These are phyloP conservation scores for Fusarium sulawesiense DNA, from an alignment of 2,329 filamentous ascomycete species.

Conservation along the genomic window DNA sequence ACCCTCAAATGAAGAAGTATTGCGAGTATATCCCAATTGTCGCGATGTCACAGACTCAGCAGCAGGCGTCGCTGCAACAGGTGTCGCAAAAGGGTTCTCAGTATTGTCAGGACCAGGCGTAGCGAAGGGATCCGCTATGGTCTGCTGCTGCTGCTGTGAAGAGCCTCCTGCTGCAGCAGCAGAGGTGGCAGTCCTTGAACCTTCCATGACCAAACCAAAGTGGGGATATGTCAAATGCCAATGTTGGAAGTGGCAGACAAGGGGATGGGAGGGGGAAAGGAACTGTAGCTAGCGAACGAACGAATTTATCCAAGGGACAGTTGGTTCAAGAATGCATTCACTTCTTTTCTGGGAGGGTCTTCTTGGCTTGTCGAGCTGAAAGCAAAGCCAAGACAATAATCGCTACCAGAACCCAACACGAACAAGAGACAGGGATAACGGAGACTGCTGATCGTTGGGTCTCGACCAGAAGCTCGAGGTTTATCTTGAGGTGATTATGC, in stretches of 20 bases:
- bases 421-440: not conserved
- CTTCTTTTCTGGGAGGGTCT: not conserved
- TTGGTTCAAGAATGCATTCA: constrained; percentile 7
- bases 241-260: constrained; percentile 21
- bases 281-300: not conserved
- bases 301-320: constrained; percentile 11
- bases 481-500: constrained; percentile 28
- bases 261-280: constrained; percentile 7
- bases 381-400: not conserved
- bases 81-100: constrained; percentile 40
- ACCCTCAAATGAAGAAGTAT: constrained; percentile 33
- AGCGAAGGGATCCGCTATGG: constrained; percentile 19
- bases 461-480: not conserved
- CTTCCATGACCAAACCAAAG: constrained; percentile 31
- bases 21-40: constrained; percentile 18
- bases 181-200: constrained; percentile 27
- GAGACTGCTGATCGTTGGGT: not conserved
- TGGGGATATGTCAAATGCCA: constrained; percentile 22
- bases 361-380: not conserved
- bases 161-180: constrained; percentile 22
- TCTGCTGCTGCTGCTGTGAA: constrained; percentile 1
- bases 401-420: not conserved
- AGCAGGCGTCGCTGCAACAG: constrained; percentile 34
- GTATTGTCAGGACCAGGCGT: constrained; percentile 27
- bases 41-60: constrained; percentile 32